phyloP scores from a whole-genome alignment of 257 asterid species.

The Petunia secreta region DNA sequence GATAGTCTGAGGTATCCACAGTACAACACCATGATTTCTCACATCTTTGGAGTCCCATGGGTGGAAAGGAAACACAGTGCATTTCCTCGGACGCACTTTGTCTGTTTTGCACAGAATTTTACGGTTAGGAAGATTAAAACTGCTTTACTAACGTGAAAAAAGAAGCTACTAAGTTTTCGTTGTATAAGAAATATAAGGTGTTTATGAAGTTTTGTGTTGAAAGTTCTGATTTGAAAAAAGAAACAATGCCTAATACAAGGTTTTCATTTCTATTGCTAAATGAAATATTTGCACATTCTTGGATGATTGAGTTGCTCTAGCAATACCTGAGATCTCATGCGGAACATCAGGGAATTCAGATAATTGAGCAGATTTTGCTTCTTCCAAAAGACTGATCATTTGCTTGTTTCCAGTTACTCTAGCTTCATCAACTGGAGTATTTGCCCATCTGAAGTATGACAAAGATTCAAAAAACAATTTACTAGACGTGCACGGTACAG shows the following conservation, averaged over 20 bases:
- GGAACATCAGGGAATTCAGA: slow-evolving; percentile 46
- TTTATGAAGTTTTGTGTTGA: neutral
- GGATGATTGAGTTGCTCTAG: neutral
- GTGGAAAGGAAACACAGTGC: slow-evolving; percentile 77
- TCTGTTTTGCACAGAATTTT: slow-evolving; percentile 40
- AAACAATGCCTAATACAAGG: no score
- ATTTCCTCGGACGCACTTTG: slow-evolving; percentile 53
- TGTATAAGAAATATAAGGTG: neutral
- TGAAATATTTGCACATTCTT: no score
- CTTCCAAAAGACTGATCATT: slow-evolving; percentile 67
- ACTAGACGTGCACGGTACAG: neutral
- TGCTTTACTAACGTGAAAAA: neutral
- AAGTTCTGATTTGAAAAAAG: neutral
- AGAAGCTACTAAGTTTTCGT: neutral
- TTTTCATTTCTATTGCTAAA: no score
- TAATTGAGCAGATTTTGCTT: slow-evolving; percentile 57
- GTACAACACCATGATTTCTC: slow-evolving; percentile 62
- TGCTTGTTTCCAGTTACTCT: slow-evolving; percentile 70
- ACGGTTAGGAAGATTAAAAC: neutral
- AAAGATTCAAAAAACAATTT: neutral
- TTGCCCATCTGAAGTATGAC: slow-evolving; percentile 68
- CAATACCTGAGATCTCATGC: slow-evolving; percentile 56
- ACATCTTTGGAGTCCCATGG: slow-evolving; percentile 68
- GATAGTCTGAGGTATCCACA: slow-evolving; percentile 73
- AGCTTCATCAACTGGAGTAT: slow-evolving; percentile 84